These are phyloP conservation scores for Saccharomycopsis fodiens DNA, from an alignment of 805 yeast genomes.

Conservation along the genomic window DNA sequence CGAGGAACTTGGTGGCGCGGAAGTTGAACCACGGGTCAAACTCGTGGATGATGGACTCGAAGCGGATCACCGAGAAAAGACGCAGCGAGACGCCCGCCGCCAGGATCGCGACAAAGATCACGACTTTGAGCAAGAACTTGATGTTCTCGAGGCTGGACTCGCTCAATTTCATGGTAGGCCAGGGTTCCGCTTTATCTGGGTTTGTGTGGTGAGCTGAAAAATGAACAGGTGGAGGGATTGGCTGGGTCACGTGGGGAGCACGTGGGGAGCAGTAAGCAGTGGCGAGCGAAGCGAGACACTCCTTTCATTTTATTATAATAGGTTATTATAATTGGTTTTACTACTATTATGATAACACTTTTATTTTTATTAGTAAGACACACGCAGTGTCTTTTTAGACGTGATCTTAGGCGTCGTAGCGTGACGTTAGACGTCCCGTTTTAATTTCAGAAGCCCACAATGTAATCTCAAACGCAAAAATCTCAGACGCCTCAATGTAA, in stretches of 20 bases:
- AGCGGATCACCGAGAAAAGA: constrained; percentile 90
- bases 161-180: background rate
- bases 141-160: constrained; percentile 20
- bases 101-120: constrained; percentile 69
- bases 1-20: constrained; percentile 91
- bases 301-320: no score
- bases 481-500: no score
- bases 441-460: no score
- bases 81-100: constrained; percentile 91
- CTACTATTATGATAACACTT: no score
- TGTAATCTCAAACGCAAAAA: no score
- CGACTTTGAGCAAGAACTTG: constrained; percentile 45
- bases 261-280: no score
- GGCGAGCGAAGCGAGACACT: no score
- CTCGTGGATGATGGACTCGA: constrained; percentile 95
- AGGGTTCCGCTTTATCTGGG: background rate
- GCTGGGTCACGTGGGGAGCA: background rate
- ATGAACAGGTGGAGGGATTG: background rate
- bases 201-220: background rate
- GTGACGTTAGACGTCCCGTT: no score
- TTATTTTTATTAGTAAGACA: no score
- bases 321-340: no score
- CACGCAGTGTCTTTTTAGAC: no score
- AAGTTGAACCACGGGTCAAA: constrained; percentile 96
- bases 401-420: no score